Conservation (phyloP, 2,329 filamentous ascomycete genomes). For the Fusarium oxysporum region DNA sequence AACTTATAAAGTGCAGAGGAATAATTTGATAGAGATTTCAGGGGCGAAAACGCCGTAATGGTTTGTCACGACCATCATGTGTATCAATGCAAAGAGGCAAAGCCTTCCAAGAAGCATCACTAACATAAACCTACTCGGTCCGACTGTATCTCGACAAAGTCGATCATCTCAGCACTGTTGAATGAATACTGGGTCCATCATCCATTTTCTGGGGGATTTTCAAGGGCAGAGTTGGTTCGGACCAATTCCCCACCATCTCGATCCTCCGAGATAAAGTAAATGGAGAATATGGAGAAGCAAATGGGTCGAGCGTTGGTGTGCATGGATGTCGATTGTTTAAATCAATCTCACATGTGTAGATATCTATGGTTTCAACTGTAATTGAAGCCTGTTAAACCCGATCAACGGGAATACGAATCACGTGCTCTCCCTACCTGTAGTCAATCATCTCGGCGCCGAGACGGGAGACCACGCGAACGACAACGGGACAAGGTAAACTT, state of each 20-base stretch:
- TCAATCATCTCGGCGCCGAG: slow-evolving; percentile 13
- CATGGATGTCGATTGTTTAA: slow-evolving; percentile 2
- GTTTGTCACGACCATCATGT: too few relatives aligned
- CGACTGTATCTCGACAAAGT: background rate
- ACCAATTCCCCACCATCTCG: slow-evolving; percentile 20
- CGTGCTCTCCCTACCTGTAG: slow-evolving; percentile 4
- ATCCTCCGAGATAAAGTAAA: slow-evolving; percentile 23
- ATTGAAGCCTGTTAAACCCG: background rate
- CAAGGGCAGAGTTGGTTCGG: slow-evolving; percentile 17
- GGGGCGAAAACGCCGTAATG: background rate
- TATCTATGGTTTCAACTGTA: background rate
- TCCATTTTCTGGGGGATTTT: slow-evolving; percentile 23
- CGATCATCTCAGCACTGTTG: slow-evolving; percentile 1
- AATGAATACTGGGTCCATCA: slow-evolving; percentile 29
- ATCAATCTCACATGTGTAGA: background rate
- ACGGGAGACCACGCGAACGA: slow-evolving; percentile 27
- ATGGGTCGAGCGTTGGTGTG: slow-evolving; percentile 23
- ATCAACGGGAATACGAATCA: slow-evolving; percentile 20
- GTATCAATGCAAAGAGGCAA: too few relatives aligned
- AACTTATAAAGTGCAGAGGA: background rate
- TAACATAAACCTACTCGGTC: background rate
- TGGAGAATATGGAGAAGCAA: slow-evolving; percentile 24
- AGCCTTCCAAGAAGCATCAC: background rate
- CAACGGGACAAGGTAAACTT: slow-evolving; percentile 29
- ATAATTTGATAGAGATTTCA: background rate